These are phyloP conservation scores for Tetrahymena malaccensis DNA, from an alignment of 73 alveolate genomes.

Conservation along the genomic window DNA sequence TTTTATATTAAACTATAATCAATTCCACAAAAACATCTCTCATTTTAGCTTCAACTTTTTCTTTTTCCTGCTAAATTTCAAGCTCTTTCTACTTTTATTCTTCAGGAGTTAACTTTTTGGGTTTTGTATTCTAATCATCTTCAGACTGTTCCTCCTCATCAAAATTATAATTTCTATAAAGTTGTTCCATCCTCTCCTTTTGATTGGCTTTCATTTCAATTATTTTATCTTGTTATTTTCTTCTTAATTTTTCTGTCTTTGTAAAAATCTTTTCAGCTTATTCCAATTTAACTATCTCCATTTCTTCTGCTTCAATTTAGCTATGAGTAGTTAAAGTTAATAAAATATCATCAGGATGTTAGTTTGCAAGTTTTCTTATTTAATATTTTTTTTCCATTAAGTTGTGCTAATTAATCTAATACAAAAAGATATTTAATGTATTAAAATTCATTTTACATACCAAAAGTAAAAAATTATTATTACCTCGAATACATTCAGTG, in stretches of 20 bases:
- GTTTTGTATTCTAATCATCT: neutral
- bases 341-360: neutral
- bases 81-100: neutral
- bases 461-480: neutral
- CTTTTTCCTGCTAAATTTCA: neutral
- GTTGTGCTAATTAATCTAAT: neutral
- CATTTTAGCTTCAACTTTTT: slow-evolving; percentile 2
- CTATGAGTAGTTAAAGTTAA: slow-evolving; percentile 4
- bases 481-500: slow-evolving; percentile 15
- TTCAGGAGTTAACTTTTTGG: neutral
- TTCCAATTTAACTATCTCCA: neutral
- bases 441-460: no score
- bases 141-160: slow-evolving; percentile 46
- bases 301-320: slow-evolving; percentile 16
- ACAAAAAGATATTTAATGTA: no score
- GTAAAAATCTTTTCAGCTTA: slow-evolving; percentile 8
- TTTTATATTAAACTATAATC: neutral
- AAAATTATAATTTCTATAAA: slow-evolving; percentile 13
- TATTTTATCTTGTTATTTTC: slow-evolving; percentile 5
- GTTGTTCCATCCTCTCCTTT: neutral
- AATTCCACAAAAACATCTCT: slow-evolving; percentile 30
- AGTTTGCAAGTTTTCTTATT: neutral
- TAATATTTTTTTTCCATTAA: neutral
- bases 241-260: slow-evolving; percentile 22
- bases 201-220: slow-evolving; percentile 8